A percentile compares a stretch with the other conserved stretches of the same genome.
phyloP scores from a whole-genome alignment of 2,329 filamentous ascomycete species.

The Ceratocystis lukuohia region DNA sequence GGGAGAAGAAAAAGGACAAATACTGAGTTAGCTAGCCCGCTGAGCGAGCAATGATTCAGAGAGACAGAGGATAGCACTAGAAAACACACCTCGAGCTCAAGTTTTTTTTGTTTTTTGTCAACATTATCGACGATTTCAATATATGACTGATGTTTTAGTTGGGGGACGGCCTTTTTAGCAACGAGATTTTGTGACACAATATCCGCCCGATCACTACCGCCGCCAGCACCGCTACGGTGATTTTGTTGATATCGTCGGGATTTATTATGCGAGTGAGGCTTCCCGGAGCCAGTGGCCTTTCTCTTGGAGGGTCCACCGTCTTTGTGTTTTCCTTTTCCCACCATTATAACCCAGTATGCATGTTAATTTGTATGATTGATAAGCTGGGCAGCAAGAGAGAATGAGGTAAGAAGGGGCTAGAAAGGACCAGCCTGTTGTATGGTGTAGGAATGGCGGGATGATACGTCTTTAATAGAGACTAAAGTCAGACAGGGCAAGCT shows the following conservation, averaged over 20 bases:
- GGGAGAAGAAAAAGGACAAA: slow-evolving; percentile 7
- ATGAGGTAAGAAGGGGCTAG: not conserved
- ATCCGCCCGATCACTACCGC: not conserved
- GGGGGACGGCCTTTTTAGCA: slow-evolving; percentile 31
- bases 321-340: slow-evolving; percentile 8
- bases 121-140: slow-evolving; percentile 52
- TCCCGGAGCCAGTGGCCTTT: not conserved
- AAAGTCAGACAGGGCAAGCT: not conserved
- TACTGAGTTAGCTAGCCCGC: slow-evolving; percentile 11
- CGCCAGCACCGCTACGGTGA: not conserved
- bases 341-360: slow-evolving; percentile 12
- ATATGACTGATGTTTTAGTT: slow-evolving; percentile 46
- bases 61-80: not conserved
- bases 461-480: slow-evolving; percentile 2
- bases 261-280: not conserved
- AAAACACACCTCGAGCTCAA: slow-evolving; percentile 44
- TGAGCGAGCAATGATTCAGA: not conserved
- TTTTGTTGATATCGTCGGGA: slow-evolving; percentile 1
- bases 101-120: slow-evolving; percentile 46
- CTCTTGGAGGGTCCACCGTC: slow-evolving; percentile 5
- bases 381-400: not conserved
- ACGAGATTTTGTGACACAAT: slow-evolving; percentile 23
- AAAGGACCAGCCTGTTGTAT: not conserved
- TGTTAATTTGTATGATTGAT: slow-evolving; percentile 5
- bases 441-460: not conserved